Evolutionary conservation across 2,329 filamentous ascomycete species (phyloP).

Genomic region (Chalaropsis ovoidea): DNA sequence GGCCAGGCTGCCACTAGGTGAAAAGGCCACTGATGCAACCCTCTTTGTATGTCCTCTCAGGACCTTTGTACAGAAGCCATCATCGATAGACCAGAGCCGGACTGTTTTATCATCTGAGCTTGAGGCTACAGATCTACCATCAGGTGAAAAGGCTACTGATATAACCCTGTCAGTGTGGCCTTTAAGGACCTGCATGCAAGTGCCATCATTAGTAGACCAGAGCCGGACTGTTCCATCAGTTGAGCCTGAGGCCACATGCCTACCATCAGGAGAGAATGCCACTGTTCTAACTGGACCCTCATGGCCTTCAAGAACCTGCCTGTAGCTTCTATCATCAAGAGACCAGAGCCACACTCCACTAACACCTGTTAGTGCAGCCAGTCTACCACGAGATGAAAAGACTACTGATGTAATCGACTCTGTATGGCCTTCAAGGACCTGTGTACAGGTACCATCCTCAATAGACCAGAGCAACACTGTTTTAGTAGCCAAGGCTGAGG

Average conservation of each 20-base stretch:
- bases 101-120: background rate
- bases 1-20: background rate
- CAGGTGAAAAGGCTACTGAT: background rate
- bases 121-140: background rate
- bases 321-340: background rate
- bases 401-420: too few relatives aligned
- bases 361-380: too few relatives aligned
- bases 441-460: background rate
- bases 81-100: background rate
- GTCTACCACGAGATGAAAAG: background rate
- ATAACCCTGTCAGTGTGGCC: background rate
- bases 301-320: background rate
- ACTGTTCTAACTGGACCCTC: slow-evolving; percentile 16
- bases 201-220: background rate
- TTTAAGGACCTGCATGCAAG: background rate
- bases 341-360: background rate
- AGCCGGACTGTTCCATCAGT: slow-evolving; percentile 19
- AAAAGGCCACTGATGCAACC: background rate
- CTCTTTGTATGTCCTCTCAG: background rate
- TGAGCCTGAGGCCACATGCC: slow-evolving; percentile 7
- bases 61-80: background rate
- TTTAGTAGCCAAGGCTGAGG: background rate
- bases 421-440: background rate
- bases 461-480: background rate
- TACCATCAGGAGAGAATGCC: slow-evolving; percentile 18